Evolutionary conservation across 139 green algal genomes (phyloP).

Genomic region (Ettlia oleoabundans): DNA sequence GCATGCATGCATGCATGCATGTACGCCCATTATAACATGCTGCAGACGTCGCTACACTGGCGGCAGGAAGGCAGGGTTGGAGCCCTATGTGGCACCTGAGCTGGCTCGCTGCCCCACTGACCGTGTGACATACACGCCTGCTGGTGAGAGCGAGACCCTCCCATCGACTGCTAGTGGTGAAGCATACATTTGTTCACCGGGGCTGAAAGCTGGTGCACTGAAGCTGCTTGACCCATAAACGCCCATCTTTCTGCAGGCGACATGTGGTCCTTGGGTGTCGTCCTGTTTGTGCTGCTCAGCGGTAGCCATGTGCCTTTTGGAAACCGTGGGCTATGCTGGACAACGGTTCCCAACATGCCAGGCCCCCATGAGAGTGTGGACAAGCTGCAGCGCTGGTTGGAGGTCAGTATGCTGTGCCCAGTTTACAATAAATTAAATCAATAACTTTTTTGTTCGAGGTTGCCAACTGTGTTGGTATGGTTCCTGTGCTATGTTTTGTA

Average conservation of each 20-base stretch:
- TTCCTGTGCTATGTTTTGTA: too few species aligned
- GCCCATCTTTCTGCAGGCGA: slow-evolving; percentile 9
- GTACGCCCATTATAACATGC: too few species aligned
- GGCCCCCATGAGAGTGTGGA: slow-evolving; percentile 28
- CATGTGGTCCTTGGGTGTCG: slow-evolving; percentile 50
- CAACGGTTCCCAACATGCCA: slow-evolving; percentile 38
- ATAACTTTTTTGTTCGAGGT: too few species aligned
- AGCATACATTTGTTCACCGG: too few species aligned
- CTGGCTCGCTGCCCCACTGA: slow-evolving; percentile 35
- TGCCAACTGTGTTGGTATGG: too few species aligned
- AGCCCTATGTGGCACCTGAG: slow-evolving; percentile 42
- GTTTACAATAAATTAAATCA: too few species aligned
- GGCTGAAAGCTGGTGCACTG: too few species aligned
- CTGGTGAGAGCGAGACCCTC: not conserved
- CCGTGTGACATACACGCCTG: slow-evolving; percentile 22
- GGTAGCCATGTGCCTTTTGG: slow-evolving; percentile 49
- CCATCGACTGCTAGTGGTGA: too few species aligned
- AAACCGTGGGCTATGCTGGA: slow-evolving; percentile 35
- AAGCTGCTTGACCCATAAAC: not conserved
- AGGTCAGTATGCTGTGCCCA: too few species aligned
- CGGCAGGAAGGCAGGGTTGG: slow-evolving; percentile 27
- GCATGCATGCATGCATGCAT: too few species aligned
- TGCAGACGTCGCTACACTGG: slow-evolving; percentile 17
- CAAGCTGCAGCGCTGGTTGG: slow-evolving; percentile 42
- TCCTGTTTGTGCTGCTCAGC: slow-evolving; percentile 48